phyloP scores from a whole-genome alignment of 225 moss, liverwort and hornwort genomes.

The Polytrichum commune region DNA sequence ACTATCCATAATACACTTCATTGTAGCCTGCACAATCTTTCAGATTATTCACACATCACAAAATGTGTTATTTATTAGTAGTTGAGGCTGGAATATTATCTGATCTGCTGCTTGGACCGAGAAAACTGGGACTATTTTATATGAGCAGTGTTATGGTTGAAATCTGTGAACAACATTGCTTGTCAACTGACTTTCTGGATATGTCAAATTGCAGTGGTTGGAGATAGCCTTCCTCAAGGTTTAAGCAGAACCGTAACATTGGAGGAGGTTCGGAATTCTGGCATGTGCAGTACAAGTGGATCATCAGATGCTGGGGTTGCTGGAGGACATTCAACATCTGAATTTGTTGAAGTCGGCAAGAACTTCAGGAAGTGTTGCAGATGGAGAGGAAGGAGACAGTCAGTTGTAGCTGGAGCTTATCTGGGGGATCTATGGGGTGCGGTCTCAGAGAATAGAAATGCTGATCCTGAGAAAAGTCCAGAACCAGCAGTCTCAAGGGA shows the following conservation, averaged over 20 bases:
- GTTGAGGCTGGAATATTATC: no score
- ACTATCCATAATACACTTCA: no score
- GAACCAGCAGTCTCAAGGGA: conserved; percentile 16
- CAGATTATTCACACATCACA: no score
- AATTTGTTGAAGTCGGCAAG: conserved; percentile 32
- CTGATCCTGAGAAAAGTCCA: conserved; percentile 16
- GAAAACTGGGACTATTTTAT: no score
- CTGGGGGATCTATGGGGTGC: conserved; percentile 29
- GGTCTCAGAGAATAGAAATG: conserved; percentile 18
- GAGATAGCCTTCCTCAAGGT: conserved; percentile 41
- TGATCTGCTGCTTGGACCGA: no score
- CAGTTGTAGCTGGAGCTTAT: conserved; percentile 38
- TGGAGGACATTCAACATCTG: conserved; percentile 30
- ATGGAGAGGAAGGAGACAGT: conserved; percentile 56
- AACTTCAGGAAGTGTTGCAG: conserved; percentile 33
- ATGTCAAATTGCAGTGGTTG: conserved; percentile 31
- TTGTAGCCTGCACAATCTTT: no score
- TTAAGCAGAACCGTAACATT: conserved; percentile 32
- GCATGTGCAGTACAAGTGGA: conserved; percentile 73
- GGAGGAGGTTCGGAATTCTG: conserved; percentile 48
- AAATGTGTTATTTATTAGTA: no score
- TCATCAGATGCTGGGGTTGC: conserved; percentile 34
- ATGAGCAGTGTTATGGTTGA: no score
- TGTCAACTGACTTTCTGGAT: conserved; percentile 11
- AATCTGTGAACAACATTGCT: conserved; percentile 2